phyloP scores from a whole-genome alignment of 2,329 filamentous ascomycete species.

The Aspergillus uvarum region DNA sequence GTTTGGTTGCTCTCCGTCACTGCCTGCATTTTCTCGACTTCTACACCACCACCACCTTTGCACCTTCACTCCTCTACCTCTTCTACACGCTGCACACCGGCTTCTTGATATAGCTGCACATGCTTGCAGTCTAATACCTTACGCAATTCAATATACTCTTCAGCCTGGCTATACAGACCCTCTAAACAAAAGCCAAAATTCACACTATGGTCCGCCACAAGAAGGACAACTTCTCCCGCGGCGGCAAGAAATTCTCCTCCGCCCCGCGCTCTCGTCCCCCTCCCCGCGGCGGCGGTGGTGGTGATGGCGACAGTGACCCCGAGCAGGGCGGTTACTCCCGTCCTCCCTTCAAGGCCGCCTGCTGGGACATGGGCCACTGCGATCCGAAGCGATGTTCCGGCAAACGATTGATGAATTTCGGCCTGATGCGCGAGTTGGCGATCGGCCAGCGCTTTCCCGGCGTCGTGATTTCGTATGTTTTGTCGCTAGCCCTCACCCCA shows the following conservation, averaged over 20 bases:
- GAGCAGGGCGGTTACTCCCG: constrained; percentile 27
- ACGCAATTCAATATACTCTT: too few species aligned
- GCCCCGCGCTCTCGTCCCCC: constrained; percentile 53
- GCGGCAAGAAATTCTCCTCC: constrained; percentile 70
- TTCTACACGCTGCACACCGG: background rate
- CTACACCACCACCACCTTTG: background rate
- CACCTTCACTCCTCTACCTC: background rate
- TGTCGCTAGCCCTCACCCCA: background rate
- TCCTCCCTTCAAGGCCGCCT: constrained; percentile 80
- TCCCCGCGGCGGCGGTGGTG: constrained; percentile 46
- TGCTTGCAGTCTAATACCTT: too few species aligned
- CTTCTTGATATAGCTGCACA: too few species aligned
- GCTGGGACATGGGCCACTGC: constrained; percentile 97
- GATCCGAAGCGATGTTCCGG: constrained; percentile 96
- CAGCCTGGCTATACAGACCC: too few species aligned
- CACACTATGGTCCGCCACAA: constrained; percentile 85
- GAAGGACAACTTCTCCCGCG: constrained; percentile 73
- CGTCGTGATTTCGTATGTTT: constrained; percentile 74
- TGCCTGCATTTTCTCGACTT: background rate
- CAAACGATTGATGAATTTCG: constrained; percentile 87
- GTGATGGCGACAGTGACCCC: constrained; percentile 34
- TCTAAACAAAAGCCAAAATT: background rate
- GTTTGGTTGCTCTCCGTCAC: background rate
- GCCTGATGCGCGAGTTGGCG: constrained; percentile 88
- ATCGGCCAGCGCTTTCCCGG: constrained; percentile 89